Conservation (phyloP, 805 yeast species). For the Hanseniaspora vineae region DNA sequence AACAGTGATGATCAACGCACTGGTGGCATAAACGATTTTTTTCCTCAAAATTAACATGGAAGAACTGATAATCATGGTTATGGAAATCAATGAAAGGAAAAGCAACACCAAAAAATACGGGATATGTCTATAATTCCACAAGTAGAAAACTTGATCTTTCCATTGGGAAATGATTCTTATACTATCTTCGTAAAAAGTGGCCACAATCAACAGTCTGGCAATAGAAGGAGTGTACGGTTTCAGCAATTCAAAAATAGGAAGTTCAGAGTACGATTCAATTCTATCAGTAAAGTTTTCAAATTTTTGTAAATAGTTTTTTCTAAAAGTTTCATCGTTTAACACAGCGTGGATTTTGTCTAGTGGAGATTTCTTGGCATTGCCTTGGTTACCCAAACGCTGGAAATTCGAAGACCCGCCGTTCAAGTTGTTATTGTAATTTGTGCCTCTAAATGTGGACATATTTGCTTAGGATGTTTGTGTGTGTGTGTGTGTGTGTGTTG, state of each 20-base stretch:
- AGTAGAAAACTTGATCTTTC: conserved; percentile 78
- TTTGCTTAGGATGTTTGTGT: neutral
- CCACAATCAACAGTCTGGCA: conserved; percentile 83
- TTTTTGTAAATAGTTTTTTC: conserved; percentile 1
- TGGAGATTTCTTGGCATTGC: neutral
- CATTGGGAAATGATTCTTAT: conserved; percentile 76
- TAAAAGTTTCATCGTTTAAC: neutral
- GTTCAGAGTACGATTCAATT: conserved; percentile 42
- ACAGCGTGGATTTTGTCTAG: neutral
- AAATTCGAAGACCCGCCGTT: too few species aligned
- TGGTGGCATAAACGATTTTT: conserved; percentile 51
- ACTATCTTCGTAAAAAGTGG: conserved; percentile 87
- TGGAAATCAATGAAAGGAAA: conserved; percentile 52
- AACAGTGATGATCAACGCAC: conserved; percentile 56
- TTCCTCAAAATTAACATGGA: conserved; percentile 42
- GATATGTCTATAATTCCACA: conserved; percentile 65
- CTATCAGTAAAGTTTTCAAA: conserved; percentile 39
- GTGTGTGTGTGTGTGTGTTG: neutral
- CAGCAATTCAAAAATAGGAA: conserved; percentile 31
- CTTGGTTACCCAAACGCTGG: too few species aligned
- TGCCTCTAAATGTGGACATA: neutral
- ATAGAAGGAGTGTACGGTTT: conserved; percentile 75
- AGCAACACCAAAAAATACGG: conserved; percentile 67
- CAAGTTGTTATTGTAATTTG: neutral
- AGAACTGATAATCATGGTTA: conserved; percentile 63